These are phyloP conservation scores for Thermothelomyces thermophilus DNA, from an alignment of 2,329 filamentous ascomycete species.

Conservation along the genomic window DNA sequence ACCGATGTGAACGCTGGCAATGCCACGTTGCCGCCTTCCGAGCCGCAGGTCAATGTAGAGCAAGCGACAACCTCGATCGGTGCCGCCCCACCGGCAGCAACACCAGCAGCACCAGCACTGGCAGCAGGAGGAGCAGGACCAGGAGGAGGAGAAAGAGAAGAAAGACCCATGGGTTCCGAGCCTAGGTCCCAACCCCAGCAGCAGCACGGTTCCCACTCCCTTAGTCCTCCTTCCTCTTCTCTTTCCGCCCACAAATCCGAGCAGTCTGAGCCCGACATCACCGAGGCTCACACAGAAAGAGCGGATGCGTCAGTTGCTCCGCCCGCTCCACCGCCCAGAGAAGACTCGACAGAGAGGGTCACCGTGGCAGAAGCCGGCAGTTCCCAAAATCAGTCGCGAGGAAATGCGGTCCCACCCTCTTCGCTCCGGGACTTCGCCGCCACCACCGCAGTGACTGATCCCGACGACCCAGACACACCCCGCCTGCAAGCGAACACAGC, in stretches of 20 bases:
- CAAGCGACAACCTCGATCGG: not conserved
- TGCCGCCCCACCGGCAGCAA: not conserved
- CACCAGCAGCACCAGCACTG: not conserved
- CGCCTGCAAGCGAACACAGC: slow-evolving; percentile 33
- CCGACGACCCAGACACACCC: slow-evolving; percentile 43
- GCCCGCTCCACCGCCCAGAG: slow-evolving; percentile 53
- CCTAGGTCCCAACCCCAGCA: not conserved
- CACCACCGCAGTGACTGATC: slow-evolving; percentile 29
- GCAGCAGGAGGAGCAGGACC: not conserved
- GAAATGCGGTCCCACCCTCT: not conserved
- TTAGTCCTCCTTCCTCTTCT: slow-evolving; percentile 37
- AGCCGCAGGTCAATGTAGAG: not conserved
- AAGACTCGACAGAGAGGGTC: not conserved
- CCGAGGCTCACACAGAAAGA: slow-evolving; percentile 50
- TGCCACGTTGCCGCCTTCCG: not conserved
- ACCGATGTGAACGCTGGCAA: not conserved
- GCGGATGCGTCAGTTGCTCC: slow-evolving; percentile 61
- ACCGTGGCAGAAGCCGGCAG: slow-evolving; percentile 32
- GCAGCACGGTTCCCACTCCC: slow-evolving; percentile 24
- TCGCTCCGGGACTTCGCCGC: slow-evolving; percentile 27
- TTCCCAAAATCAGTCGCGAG: slow-evolving; percentile 2
- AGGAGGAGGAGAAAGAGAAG: not conserved
- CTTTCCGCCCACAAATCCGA: slow-evolving; percentile 46
- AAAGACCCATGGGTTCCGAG: not conserved
- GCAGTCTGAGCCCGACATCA: slow-evolving; percentile 54